These are phyloP conservation scores for Ramichloridium luteum DNA, from an alignment of 2,329 filamentous ascomycete genomes.

Conservation along the genomic window DNA sequence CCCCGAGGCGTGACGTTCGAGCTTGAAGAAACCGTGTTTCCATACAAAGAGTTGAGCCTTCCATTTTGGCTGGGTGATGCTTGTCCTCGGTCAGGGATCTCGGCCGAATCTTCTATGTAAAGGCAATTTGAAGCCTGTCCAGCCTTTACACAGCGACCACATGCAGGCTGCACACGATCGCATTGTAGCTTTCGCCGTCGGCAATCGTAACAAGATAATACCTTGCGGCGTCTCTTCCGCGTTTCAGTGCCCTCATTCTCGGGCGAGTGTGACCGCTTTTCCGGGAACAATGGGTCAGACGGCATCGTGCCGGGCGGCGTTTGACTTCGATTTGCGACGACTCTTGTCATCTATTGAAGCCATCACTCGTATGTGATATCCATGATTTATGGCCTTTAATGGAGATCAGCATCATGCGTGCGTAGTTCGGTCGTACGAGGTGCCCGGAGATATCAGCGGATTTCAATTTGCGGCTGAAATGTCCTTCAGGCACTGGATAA, in stretches of 20 bases:
- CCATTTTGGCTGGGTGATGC: no score
- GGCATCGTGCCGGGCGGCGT: slow-evolving; percentile 8
- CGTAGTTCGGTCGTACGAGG: no score
- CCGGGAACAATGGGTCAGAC: slow-evolving; percentile 13
- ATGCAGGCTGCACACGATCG: slow-evolving; percentile 34
- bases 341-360: no score
- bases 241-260: slow-evolving; percentile 17
- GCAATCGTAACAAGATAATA: slow-evolving; percentile 36
- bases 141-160: slow-evolving; percentile 32
- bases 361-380: no score
- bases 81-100: no score
- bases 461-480: no score
- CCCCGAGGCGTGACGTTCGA: slow-evolving; percentile 2
- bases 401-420: no score
- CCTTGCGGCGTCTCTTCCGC: slow-evolving; percentile 35
- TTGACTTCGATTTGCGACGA: no score
- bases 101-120: slow-evolving; percentile 25
- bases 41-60: no score
- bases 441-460: no score
- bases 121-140: slow-evolving; percentile 31
- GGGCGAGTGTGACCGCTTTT: slow-evolving; percentile 11
- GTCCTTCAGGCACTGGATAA: no score
- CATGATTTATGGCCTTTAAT: no score
- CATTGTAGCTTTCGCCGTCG: slow-evolving; percentile 37
- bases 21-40: neutral